Evolutionary conservation across 331 rosid genomes (phyloP).

Genomic region (Pyrus hybrid): DNA sequence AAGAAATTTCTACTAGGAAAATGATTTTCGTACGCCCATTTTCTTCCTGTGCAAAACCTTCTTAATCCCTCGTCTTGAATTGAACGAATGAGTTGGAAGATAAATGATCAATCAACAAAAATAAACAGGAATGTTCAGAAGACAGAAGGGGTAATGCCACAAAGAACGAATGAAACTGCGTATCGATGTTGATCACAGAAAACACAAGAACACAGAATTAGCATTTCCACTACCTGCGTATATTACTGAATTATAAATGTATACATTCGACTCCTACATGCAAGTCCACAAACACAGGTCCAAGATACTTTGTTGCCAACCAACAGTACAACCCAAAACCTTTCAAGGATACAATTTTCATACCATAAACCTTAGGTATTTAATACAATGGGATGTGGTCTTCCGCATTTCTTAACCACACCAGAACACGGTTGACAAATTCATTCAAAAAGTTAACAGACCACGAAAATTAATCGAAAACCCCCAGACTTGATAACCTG

Average conservation of each 20-base stretch:
- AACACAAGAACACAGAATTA: background rate
- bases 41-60: no score
- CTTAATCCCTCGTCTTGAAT: no score
- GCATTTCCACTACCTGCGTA: background rate
- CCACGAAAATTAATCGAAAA: slow-evolving; percentile 12
- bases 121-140: no score
- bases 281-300: background rate
- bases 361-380: background rate
- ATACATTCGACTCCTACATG: slow-evolving; percentile 1
- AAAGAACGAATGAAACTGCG: background rate
- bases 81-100: no score
- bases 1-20: no score
- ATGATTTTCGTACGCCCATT: no score
- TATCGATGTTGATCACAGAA: background rate
- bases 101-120: no score
- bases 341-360: background rate
- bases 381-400: background rate
- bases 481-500: slow-evolving; percentile 13
- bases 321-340: no score
- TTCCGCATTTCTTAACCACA: background rate
- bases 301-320: no score
- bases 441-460: no score
- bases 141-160: no score
- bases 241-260: slow-evolving; percentile 5
- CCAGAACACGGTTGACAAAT: no score